Evolutionary conservation across 768 basidiomycete genomes (phyloP), one percentile per base, ranked within the genome.

Genomic region (Lactarius akahatsu): DNA sequence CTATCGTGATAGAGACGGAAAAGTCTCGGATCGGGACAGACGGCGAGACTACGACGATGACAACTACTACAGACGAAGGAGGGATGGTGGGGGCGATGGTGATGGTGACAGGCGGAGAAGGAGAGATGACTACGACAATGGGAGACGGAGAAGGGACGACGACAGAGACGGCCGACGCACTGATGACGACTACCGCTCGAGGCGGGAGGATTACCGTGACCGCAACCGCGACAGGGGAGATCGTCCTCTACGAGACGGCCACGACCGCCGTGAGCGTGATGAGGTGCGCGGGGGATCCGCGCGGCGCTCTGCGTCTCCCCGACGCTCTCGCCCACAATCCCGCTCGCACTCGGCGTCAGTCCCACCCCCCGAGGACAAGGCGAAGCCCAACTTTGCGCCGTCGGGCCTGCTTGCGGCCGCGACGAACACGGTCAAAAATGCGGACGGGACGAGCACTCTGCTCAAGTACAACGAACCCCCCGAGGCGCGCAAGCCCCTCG

Each of bases 391-490:
- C 74, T 98, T 96, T 75, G 84, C 79, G 18, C 83, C 85, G 5
- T 97, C 94, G 23, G 97, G 97, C 15, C 81, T 96, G 8, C 84
- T 99, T 43, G 97, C 96, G 0, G 96, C 96, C 4, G 97, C 92
- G 73, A 98, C 97, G 2, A 98, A 99, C 74, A 94, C 92, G 1
- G 88, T 96, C 52, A 84, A 85, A 70, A 82, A 86, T 38, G 78
- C 80, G 8, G 88, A 92, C 73, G 93, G 91, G n/a, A 85, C 85
- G 59, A 87, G 80, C 71, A 89, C 90, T 7, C 86, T 97, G 54
- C 80, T 99, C 69, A 99, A 98, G 77, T 99, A 99, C 76, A 96
- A 98, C 69, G 97, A 99, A 76, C 97, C 97, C 18, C 95, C 97
- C 7, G 97, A 99, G 81, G 97, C 96, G 34, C 81, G 97, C 70